A percentile compares a stretch with the other conserved stretches of the same genome.
Conservation (phyloP, 2,329 filamentous ascomycete species). For the Trichoderma semiorbis region DNA sequence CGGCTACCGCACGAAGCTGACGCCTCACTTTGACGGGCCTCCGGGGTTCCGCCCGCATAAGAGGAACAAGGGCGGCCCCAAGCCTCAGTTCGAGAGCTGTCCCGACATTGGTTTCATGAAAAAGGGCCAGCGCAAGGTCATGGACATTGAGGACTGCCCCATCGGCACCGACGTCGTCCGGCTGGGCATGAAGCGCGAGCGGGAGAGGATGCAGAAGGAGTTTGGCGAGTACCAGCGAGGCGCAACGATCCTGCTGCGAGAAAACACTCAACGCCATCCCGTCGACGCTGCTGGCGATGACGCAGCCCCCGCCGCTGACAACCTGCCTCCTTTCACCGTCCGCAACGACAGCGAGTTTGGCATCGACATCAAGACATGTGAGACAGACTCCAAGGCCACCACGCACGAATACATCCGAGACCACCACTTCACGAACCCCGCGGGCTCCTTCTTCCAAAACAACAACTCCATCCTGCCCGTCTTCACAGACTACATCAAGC, state of each 20-base stretch:
- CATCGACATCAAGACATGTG: constrained; percentile 79
- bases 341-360: constrained; percentile 53
- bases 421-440: constrained; percentile 85
- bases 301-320: constrained; percentile 27
- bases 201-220: constrained; percentile 69
- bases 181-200: constrained; percentile 72
- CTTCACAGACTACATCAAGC: constrained; percentile 84
- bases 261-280: constrained; percentile 69
- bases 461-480: constrained; percentile 93
- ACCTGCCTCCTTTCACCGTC: constrained; percentile 34
- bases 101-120: constrained; percentile 87
- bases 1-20: constrained; percentile 93
- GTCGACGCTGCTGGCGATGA: constrained; percentile 39
- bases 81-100: constrained; percentile 52
- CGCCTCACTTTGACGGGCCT: constrained; percentile 88
- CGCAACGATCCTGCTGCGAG: constrained; percentile 83
- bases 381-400: constrained; percentile 78
- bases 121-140: constrained; percentile 73
- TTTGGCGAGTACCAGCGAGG: constrained; percentile 71
- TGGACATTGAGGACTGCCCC: constrained; percentile 97
- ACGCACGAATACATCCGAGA: constrained; percentile 84
- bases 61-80: constrained; percentile 50
- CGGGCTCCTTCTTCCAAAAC: constrained; percentile 97
- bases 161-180: constrained; percentile 87
- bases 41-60: constrained; percentile 49